Evolutionary conservation across 371 early-diverging fungal genomes (phyloP), one percentile per base, ranked within the genome.

Genomic region (Apophysomyces sp.): DNA sequence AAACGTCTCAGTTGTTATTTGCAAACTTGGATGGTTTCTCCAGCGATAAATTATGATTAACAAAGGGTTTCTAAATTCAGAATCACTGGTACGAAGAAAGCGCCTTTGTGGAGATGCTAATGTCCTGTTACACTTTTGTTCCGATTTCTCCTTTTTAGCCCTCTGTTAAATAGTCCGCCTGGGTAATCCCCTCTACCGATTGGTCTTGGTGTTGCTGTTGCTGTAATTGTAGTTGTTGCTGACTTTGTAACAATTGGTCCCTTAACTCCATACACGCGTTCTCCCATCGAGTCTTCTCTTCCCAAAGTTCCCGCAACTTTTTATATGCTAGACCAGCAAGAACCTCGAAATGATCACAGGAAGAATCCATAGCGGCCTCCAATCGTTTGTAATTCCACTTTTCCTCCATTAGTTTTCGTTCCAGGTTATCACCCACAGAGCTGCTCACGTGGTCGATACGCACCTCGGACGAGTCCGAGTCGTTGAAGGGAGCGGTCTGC

Each of bases 281-380:
- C 55, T 76, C 76, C 76, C 79, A 76, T 8, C 63, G 66, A 21
- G 59, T 52, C 13, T 72, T 73, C 57, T 79, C 79, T 66, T 79
- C 74, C 77, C 74, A 79, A 3, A 85, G 70, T 44, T 81, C 77
- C 53, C 81, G 71, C 6, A 85, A 57, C 52, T 82, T 85, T 58
- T 78, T 75, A 65, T 81, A 83, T 0, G 85, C 83, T 36, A 81
- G 58, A 4, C 79, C 83, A 31, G 78, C 77, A 2, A 85, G 54
- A 39, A 81, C 74, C 57, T 85, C 82, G 52, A 75, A 81, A 36
- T 85, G 78, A 39, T 83, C 81, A 12, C 69, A 66, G 4, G 81
- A 71, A 39, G 77, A 76, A 30, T 79, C 73, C 58, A 83, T 68
- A 21, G 81, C 76, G 4, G 76, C 78, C 21, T 81, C 65, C 11